Evolutionary conservation across 83 land plant genomes (phyloP), one percentile per base, ranked within the genome.

Genomic region (Diphasiastrum complanatum): DNA sequence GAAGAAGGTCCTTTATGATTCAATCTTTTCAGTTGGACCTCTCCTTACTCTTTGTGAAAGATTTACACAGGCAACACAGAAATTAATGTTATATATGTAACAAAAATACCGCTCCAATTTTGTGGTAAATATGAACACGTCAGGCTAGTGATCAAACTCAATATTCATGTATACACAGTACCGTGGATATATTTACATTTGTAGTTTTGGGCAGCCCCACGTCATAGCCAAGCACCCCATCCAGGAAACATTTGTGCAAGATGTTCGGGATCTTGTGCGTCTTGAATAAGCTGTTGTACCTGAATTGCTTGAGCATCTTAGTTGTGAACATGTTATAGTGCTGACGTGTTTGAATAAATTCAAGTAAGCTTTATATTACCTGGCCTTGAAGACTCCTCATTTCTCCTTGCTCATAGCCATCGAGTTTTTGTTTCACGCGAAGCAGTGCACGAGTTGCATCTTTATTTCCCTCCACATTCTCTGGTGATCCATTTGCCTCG

Each of bases 361-460:
- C 43, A n/a, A 18, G 62, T 59, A 20, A 1, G 43, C 33, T 22
- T 33, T 56, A 18, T 56, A 16, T 61, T 75, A 86, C 99, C 92
- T 95, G 99, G 19, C 99, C 99, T 65, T 80, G 82, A 27, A 89
- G 72, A 50, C 96, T 95, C 72, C 89, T 74, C 85, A 86, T 79
- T 60, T 95, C 99, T 6, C 99, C 96, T 5, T 81, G 96, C 80
- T 89, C 96, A 75, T 89, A 95, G 30, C 99, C 99, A 69, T 95
- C 99, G 45, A 95, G 71, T 69, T 95, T 95, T 59, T 95, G 92
- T 57, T 95, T 95, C 50, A 95, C 97, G 26, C 99, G 96, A 75
- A 95, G 41, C 50, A 83, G 56, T 11, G 99, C 99, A 57, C 99
- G 92, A 19, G 92, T 75, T 54, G 99, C 99, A 75, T 95, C 96